These are phyloP conservation scores for Sporothrix globosa DNA, from an alignment of 2,329 filamentous ascomycete genomes.

Conservation along the genomic window DNA sequence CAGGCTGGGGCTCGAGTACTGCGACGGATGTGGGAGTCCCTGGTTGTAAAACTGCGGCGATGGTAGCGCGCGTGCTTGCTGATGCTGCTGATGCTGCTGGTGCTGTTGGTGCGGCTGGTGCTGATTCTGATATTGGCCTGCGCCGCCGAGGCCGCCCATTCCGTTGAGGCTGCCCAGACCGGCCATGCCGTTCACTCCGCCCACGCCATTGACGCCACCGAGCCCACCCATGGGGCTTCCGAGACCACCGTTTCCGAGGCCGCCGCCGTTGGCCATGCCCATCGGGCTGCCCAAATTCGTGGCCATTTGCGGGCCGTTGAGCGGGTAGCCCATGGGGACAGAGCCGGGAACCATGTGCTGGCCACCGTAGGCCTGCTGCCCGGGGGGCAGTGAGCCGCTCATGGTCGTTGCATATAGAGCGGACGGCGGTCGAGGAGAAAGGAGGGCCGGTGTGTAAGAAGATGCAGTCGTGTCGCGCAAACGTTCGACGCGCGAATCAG, in stretches of 20 bases:
- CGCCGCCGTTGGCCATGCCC: slow-evolving; percentile 17
- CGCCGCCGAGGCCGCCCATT: background rate
- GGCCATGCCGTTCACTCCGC: background rate
- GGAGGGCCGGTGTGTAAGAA: too few relatives aligned
- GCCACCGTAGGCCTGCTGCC: slow-evolving; percentile 46
- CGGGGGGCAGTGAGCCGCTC: slow-evolving; percentile 48
- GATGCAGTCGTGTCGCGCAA: background rate
- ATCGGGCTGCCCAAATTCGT: slow-evolving; percentile 24
- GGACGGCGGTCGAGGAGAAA: background rate
- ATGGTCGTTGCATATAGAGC: slow-evolving; percentile 45
- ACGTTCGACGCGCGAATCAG: background rate
- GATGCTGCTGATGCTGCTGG: slow-evolving; percentile 22
- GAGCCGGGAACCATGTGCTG: slow-evolving; percentile 40
- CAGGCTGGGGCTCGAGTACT: slow-evolving; percentile 27
- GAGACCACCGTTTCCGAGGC: slow-evolving; percentile 18
- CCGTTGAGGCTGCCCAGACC: slow-evolving; percentile 2
- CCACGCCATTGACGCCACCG: slow-evolving; percentile 13
- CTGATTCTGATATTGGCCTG: slow-evolving; percentile 18
- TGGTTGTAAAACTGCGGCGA: slow-evolving; percentile 34
- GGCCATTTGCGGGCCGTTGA: slow-evolving; percentile 33
- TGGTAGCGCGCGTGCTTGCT: slow-evolving; percentile 23
- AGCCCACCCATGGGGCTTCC: slow-evolving; percentile 25
- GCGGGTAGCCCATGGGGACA: slow-evolving; percentile 33
- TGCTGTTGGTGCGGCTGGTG: slow-evolving; percentile 9
- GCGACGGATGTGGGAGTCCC: slow-evolving; percentile 28